These are phyloP conservation scores for Lumnitzera racemosa DNA, from an alignment of 345 rosid species.

Conservation along the genomic window DNA sequence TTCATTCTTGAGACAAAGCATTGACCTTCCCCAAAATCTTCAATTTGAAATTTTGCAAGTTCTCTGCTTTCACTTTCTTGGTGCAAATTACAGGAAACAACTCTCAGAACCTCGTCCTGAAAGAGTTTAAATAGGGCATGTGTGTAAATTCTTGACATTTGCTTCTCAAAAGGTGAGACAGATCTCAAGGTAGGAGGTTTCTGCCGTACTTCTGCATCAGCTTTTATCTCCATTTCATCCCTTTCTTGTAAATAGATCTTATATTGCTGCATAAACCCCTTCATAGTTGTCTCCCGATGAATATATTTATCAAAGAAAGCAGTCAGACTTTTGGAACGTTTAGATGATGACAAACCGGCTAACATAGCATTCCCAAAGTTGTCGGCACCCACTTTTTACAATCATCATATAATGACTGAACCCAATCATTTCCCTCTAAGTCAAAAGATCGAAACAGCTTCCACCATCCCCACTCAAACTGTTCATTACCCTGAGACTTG, in stretches of 20 bases:
- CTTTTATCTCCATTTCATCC: constrained; percentile 23
- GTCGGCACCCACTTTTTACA: constrained; percentile 36
- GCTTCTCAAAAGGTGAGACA: constrained; percentile 32
- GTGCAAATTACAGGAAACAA: constrained; percentile 29
- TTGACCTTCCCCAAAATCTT: constrained; percentile 24
- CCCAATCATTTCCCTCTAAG: constrained; percentile 26
- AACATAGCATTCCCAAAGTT: constrained; percentile 20
- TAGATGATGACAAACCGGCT: constrained; percentile 32
- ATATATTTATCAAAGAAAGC: constrained; percentile 33
- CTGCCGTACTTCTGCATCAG: constrained; percentile 18
- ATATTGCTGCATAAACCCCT: constrained; percentile 31
- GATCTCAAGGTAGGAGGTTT: constrained; percentile 21
- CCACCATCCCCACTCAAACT: constrained; percentile 38
- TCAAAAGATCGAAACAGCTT: constrained; percentile 31
- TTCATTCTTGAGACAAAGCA: constrained; percentile 25
- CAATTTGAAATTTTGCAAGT: constrained; percentile 19
- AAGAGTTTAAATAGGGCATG: constrained; percentile 28
- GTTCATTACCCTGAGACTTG: constrained; percentile 27
- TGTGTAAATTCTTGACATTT: constrained; percentile 28
- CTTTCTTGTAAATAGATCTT: constrained; percentile 20
- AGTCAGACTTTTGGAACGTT: constrained; percentile 20
- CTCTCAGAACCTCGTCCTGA: constrained; percentile 35
- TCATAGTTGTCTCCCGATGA: constrained; percentile 16
- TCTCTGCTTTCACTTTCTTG: constrained; percentile 23
- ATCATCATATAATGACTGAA: constrained; percentile 24